A percentile compares a stretch with the other conserved stretches of the same genome.
phyloP scores from a whole-genome alignment of 1,284 basidiomycete species.

The Veloporphyrellus conicus region DNA sequence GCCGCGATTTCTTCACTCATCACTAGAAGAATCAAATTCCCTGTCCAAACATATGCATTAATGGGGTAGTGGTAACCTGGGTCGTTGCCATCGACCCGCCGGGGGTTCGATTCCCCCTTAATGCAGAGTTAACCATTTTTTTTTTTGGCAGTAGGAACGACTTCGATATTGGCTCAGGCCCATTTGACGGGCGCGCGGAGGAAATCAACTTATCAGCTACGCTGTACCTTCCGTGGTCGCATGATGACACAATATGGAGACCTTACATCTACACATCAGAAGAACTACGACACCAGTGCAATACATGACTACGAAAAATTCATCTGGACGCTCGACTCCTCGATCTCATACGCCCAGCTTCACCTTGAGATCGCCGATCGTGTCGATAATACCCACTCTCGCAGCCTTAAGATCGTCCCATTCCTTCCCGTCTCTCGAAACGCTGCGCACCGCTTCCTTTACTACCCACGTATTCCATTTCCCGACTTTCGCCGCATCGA shows the following conservation, averaged over 20 bases:
- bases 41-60: conserved; percentile 20
- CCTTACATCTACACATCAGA: no score
- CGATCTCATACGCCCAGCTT: conserved; percentile 17
- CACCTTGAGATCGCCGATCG: conserved; percentile 22
- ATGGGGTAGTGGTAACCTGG: conserved; percentile 38
- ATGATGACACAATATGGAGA: no score
- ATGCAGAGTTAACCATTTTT: conserved; percentile 46
- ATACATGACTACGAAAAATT: no score
- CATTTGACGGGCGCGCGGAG: no score
- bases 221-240: no score
- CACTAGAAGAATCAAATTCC: no score
- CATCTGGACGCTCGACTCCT: no score
- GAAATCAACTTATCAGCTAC: no score
- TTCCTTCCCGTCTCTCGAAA: conserved; percentile 29
- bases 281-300: no score
- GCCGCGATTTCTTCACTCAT: no score
- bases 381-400: conserved; percentile 29
- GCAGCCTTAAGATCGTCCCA: conserved; percentile 37
- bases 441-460: conserved; percentile 42
- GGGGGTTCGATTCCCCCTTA: conserved; percentile 77
- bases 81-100: conserved; percentile 56
- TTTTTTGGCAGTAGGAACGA: background rate
- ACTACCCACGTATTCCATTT: conserved; percentile 47
- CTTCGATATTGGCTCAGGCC: background rate
- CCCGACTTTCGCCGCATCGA: conserved; percentile 39